Conservation (phyloP, 1,139 yeast species). For the Petasospora fabianii region DNA sequence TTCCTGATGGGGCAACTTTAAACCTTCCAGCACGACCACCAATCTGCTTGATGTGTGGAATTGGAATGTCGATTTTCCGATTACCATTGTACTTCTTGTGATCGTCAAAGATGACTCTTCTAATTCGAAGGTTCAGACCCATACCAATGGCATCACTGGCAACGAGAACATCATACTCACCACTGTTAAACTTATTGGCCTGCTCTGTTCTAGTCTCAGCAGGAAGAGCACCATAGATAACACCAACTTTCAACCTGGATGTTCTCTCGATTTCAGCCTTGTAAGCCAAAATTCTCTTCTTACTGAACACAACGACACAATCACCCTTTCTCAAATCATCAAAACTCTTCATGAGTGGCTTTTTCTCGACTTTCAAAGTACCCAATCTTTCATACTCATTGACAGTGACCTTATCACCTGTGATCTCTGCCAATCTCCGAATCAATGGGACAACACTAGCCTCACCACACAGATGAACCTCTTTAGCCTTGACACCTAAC, state of each 20-base stretch:
- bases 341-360: conserved; percentile 33
- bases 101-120: conserved; percentile 71
- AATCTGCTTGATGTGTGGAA: conserved; percentile 79
- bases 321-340: conserved; percentile 63
- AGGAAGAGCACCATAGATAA: conserved; percentile 92
- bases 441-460: conserved; percentile 72
- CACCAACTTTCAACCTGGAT: conserved; percentile 72
- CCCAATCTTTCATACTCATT: conserved; percentile 74
- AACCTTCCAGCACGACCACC: conserved; percentile 97
- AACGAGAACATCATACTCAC: conserved; percentile 72
- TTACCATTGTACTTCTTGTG: conserved; percentile 70
- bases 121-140: conserved; percentile 88
- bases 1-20: conserved; percentile 31
- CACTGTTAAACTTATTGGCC: conserved; percentile 72
- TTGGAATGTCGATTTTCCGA: conserved; percentile 43
- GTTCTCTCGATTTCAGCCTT: conserved; percentile 62
- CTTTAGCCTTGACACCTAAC: conserved; percentile 81
- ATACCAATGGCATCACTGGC: conserved; percentile 98
- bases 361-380: conserved; percentile 52
- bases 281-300: conserved; percentile 59
- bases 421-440: conserved; percentile 49
- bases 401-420: conserved; percentile 77
- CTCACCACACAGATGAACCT: conserved; percentile 92
- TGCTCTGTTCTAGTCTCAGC: conserved; percentile 91
- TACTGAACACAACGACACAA: conserved; percentile 85